Evolutionary conservation across 1,284 basidiomycete genomes (phyloP), one percentile per base, ranked within the genome.

Genomic region (Termitomyces sp.): DNA sequence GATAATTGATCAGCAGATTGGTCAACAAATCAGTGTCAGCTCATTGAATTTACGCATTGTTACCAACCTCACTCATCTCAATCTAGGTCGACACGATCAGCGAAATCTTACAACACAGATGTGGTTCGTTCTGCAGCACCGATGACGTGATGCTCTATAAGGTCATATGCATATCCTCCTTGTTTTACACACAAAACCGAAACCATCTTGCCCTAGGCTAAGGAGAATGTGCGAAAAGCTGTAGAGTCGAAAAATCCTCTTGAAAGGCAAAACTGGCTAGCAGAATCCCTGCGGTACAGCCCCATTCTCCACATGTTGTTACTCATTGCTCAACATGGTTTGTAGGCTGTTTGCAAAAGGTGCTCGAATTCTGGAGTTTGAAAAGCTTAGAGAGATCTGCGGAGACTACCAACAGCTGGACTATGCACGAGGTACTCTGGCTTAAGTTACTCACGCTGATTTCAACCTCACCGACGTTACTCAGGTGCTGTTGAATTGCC

Each of bases 141-240:
- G 97, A 97, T 64, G 97, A 99, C 71, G 97, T 99, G 40, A 90
- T 97, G 75, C 74, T 97, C 46, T 98, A 99, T 78, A 99, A 99
- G 77, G 91, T 84, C 57, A 58, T 68, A 55, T n/a, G 56, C 34
- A 47, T 14, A 16, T 35, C 49, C 46, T 35, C 49, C 45, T 33
- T 47, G n/a, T 19, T 37, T 43, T 55, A 8, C n/a, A 40, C n/a
- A 44, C 46, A 56, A 39, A 34, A n/a, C 44, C 49, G 42, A 55
- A 5, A 30, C 52, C 44, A n/a, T 40, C 42, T 33, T 44, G 16
- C 24, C 54, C 37, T 61, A 93, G 89, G 96, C 96, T 1, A 89
- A 93, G 65, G 97, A 99, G 71, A 92, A 88, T 60, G 80, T 97
- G 41, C 88, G 93, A 6, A 89, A 91, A 62, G 94, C 97, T 21